Evolutionary conservation across 352 stramenopile species (phyloP), one percentile per base, ranked within the genome.

Genomic region (Globisporangium okanoganense): DNA sequence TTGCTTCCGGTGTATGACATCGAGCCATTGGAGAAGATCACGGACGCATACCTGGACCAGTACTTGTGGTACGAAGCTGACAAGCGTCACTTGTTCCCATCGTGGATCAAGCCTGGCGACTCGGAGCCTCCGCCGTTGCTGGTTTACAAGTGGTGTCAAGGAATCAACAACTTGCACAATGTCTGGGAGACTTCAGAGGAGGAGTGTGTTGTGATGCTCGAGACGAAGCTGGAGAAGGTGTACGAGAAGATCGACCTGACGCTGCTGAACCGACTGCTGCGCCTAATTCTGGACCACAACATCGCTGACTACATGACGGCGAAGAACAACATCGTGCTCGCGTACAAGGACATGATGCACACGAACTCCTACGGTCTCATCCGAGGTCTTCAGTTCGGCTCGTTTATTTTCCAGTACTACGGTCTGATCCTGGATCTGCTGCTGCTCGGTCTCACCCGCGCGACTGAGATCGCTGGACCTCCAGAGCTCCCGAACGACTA

Each of bases 321-420:
- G 4, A 99, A 99, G 85, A 99, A 99, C 82, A 99, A 99, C 74
- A 92, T 99, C 49, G 90, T 97, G 56, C 78, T 99, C 20, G 91
- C 89, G 47, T 99, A 97, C 90, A 99, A 99, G 78, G 98, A 99
- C 66, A 99, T 99, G 98, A 99, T 99, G 92, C 98, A 99, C 83
- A 99, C 97, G 20, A 99, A 99, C 82, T 98, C 90, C 35, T 99
- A 99, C 76, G 98, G 98, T 38, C 85, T 99, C 49, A 98, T 99
- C 65, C 91, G 97, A 22, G 98, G 98, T 25, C 75, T 99, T 51
- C 96, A 99, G 72, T 99, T 99, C 65, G 90, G 95, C 0, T 86
- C 90, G 14, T 98, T 98, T 67, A 95, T 98, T 44, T 98, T 97
- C 77, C 97, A 99, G 82, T 99, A 99, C 82, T 99, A 99, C 76